Percentiles rank a stretch among this genome's conserved stretches.
phyloP scores from a whole-genome alignment of 2,329 filamentous ascomycete species.

The Aspergillus terreus region DNA sequence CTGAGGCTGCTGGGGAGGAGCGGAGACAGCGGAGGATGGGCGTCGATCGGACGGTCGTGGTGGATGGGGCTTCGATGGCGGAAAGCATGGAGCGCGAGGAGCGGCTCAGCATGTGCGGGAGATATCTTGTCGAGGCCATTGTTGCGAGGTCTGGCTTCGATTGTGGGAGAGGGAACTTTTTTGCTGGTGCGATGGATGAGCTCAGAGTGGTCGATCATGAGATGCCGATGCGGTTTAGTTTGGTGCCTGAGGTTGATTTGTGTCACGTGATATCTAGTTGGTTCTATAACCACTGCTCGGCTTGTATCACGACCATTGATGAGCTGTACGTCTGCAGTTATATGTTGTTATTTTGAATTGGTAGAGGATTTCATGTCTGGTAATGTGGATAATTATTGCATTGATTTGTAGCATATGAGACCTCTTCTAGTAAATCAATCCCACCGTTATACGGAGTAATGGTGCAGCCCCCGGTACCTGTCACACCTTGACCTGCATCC shows the following conservation, averaged over 20 bases:
- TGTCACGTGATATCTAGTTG: neutral
- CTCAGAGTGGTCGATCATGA: neutral
- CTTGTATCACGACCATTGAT: too few relatives aligned
- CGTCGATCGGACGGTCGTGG: constrained; percentile 3
- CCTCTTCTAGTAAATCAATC: too few relatives aligned
- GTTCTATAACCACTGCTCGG: neutral
- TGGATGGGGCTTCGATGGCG: constrained; percentile 7
- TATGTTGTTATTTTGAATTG: too few relatives aligned
- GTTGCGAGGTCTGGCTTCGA: neutral
- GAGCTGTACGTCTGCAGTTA: too few relatives aligned
- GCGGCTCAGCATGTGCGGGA: constrained; percentile 13
- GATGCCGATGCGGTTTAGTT: neutral
- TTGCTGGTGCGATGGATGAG: neutral
- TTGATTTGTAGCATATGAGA: too few relatives aligned
- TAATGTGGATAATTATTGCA: too few relatives aligned
- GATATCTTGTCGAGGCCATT: constrained; percentile 27
- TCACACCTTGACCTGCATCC: too few relatives aligned
- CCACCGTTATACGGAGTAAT: too few relatives aligned
- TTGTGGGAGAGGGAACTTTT: neutral
- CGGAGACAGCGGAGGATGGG: constrained; percentile 1
- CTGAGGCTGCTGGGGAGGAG: neutral
- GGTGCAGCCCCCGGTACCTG: too few relatives aligned
- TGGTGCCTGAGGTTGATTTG: neutral
- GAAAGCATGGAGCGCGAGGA: constrained; percentile 9
- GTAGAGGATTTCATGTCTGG: too few relatives aligned